Evolutionary conservation across 257 asterid genomes (phyloP).

Genomic region (Voacanga thouarsii): DNA sequence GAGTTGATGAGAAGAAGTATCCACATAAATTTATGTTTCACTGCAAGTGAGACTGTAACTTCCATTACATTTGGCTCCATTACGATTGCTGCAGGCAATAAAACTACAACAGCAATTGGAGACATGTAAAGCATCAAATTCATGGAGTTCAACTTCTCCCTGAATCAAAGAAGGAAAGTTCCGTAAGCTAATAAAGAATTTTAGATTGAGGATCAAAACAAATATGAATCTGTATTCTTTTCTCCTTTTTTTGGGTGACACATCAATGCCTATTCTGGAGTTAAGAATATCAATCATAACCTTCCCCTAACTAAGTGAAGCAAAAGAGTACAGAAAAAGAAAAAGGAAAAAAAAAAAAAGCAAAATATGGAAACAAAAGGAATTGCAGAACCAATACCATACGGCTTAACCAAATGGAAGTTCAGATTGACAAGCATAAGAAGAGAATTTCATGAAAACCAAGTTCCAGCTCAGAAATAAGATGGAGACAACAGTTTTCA

Average conservation of each 20-base stretch:
- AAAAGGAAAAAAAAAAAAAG: neutral
- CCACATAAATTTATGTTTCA: conserved; percentile 58
- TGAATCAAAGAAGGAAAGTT: conserved; percentile 27
- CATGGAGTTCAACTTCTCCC: conserved; percentile 98
- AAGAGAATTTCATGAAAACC: neutral
- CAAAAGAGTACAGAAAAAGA: neutral
- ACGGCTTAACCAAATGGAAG: neutral
- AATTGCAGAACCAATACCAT: too few relatives aligned
- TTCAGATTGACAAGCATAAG: neutral
- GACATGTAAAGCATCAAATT: conserved; percentile 95
- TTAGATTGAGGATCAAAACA: neutral
- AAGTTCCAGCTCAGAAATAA: neutral
- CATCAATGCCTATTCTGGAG: neutral
- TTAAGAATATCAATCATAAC: neutral
- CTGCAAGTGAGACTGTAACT: conserved; percentile 53
- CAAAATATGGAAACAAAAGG: neutral
- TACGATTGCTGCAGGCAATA: conserved; percentile 66
- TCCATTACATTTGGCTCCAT: conserved; percentile 82
- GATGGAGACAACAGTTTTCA: too few relatives aligned
- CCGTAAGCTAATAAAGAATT: neutral
- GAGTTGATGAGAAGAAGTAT: conserved; percentile 70
- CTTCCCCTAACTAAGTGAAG: neutral
- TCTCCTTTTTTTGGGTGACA: too few relatives aligned
- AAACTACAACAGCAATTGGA: conserved; percentile 77
- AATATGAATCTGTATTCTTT: too few relatives aligned